A percentile compares a stretch with the other conserved stretches of the same genome.
These are phyloP conservation scores for Chrysosporium queenslandicum DNA, from an alignment of 2,329 filamentous ascomycete species.

Conservation along the genomic window DNA sequence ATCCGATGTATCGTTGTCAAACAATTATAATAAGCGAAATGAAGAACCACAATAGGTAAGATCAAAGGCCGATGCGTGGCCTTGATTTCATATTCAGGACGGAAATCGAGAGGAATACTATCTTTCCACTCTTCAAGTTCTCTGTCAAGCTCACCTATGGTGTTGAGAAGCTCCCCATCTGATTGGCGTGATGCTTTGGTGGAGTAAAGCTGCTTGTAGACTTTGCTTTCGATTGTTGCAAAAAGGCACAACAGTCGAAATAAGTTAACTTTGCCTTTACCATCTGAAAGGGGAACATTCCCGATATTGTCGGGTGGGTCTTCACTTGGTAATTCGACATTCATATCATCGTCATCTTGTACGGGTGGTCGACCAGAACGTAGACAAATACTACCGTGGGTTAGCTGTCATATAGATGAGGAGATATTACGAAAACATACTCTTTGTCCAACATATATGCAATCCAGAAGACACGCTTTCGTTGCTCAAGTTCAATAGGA, in stretches of 20 bases:
- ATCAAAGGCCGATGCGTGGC: slow-evolving; percentile 88
- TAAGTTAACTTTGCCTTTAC: slow-evolving; percentile 86
- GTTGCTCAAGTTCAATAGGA: slow-evolving; percentile 85
- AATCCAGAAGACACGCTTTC: slow-evolving; percentile 68
- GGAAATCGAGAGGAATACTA: slow-evolving; percentile 83
- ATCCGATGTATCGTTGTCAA: slow-evolving; percentile 96
- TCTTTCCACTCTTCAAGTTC: slow-evolving; percentile 95
- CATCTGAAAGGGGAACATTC: slow-evolving; percentile 81
- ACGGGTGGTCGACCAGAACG: slow-evolving; percentile 62
- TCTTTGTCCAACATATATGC: slow-evolving; percentile 65
- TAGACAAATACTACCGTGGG: slow-evolving; percentile 48
- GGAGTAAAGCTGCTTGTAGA: slow-evolving; percentile 88
- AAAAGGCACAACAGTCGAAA: slow-evolving; percentile 91
- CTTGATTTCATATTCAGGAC: slow-evolving; percentile 95
- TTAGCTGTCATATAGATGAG: slow-evolving; percentile 16
- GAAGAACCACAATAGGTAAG: slow-evolving; percentile 83
- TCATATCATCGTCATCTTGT: slow-evolving; percentile 78
- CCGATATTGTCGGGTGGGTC: slow-evolving; percentile 87
- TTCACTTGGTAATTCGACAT: slow-evolving; percentile 85
- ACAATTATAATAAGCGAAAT: slow-evolving; percentile 97
- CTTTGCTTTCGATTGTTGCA: slow-evolving; percentile 79
- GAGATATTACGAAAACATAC: slow-evolving; percentile 30
- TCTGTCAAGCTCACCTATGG: slow-evolving; percentile 86
- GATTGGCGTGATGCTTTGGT: slow-evolving; percentile 85
- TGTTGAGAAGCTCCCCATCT: slow-evolving; percentile 85